Evolutionary conservation across 2,329 filamentous ascomycete species (phyloP), one percentile per base, ranked within the genome.

Genomic region (Leptographium procerum): DNA sequence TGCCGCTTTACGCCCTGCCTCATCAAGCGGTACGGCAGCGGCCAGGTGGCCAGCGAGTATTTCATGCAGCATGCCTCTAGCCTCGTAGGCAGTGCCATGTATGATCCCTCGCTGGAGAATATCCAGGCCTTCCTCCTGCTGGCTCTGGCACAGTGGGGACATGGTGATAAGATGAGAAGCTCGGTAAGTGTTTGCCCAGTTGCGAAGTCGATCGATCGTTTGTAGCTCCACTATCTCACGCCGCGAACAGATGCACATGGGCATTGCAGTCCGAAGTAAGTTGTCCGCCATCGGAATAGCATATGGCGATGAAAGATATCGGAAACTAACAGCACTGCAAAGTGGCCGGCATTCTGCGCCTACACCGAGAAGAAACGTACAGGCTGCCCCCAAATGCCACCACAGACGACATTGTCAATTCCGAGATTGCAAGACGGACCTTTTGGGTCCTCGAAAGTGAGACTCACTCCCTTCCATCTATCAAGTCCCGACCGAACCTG

Each of bases 351-450:
- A 62, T 79, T 48, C 75, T 82, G 74, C 74, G 75, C 29, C 70
- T 82, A 10, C 79, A 82, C 64, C 69, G 77, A 22, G 79, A 82
- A 64, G 78, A 81, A 63, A 79, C 77, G 1, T 82, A 81, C 59
- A 40, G 7, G 2, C 40, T 59, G 26, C 51, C 58, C 7, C 24
- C 47, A 1, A 10, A 62, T 47, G 65, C 66, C 10, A 60, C 66
- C 2, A 61, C 65, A 0, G 67, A 70, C 9, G 61, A 68, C 22
- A 60, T 70, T n/a, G 66, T 72, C 29, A 61, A 65, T 5, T 63
- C 66, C 2, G 70, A 72, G 40, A 65, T 65, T 45, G 70, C 70
- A 1, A 62, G 70, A 4, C 62, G 70, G 14, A 71, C 69, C 0
- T 71, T 72, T 60, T 72, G 70, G 70, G 67, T 71, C 61, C 63